These are phyloP conservation scores for Amborella trichopoda DNA, from an alignment of 164 flowering plant species.

Conservation along the genomic window DNA sequence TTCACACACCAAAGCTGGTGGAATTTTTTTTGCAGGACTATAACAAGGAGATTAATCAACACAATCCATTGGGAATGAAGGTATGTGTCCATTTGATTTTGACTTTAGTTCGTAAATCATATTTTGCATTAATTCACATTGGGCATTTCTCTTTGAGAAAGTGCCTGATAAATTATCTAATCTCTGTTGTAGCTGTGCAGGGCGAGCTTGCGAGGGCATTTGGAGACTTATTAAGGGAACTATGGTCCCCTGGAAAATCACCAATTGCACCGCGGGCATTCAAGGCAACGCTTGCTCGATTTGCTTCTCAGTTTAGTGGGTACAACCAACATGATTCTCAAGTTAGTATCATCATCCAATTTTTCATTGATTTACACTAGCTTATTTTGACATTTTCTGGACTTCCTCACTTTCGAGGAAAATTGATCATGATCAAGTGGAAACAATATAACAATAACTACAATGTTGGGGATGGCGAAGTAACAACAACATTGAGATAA, in stretches of 20 bases:
- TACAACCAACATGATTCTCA: constrained; percentile 99
- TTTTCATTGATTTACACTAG: too few species aligned
- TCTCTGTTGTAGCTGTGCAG: constrained; percentile 31
- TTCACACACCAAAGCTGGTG: constrained; percentile 24
- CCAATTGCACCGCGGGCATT: constrained; percentile 88
- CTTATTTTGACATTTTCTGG: too few species aligned
- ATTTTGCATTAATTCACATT: background rate
- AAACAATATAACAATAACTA: too few species aligned
- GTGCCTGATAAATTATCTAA: constrained; percentile 9
- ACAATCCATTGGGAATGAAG: constrained; percentile 88
- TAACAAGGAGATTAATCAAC: constrained; percentile 65
- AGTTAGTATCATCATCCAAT: constrained; percentile 30
- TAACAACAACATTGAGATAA: too few species aligned
- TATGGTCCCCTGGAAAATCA: constrained; percentile 80
- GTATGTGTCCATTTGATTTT: constrained; percentile 29
- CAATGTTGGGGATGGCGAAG: too few species aligned
- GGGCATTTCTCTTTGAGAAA: background rate
- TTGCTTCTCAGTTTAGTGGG: constrained; percentile 99
- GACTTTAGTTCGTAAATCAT: background rate
- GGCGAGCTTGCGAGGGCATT: constrained; percentile 98
- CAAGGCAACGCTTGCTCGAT: constrained; percentile 84
- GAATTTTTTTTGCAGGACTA: constrained; percentile 82
- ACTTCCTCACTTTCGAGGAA: too few species aligned
- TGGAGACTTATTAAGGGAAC: constrained; percentile 90
- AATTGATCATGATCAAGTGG: too few species aligned